Base-by-base conservation (phyloP, 805 yeast species). In the Yamadazyma olivae region DNA sequence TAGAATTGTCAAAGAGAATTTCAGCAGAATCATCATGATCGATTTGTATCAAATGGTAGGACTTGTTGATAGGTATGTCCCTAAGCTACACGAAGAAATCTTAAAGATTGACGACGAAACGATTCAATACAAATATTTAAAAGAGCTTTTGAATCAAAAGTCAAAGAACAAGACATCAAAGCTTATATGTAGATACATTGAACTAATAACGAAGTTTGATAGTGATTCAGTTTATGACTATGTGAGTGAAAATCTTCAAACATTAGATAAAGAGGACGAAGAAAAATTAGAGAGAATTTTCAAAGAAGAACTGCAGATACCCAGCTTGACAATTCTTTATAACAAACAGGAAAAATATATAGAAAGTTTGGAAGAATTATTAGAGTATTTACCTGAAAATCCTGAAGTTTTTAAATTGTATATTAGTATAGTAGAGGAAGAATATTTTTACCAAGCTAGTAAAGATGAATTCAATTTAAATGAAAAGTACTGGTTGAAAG, bases 71-170 rank as follows among this genome's bases (percentile, higher is more conserved):
- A 48, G 46, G 12, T 54, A 63, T 43, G 49, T 58, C 32, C 75
- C 75, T 0, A 39, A 45, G 1, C 40, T 77, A 24, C 77, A 75
- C 46, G 31, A 39, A 1, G 56, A 60, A 32, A 56, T 68, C 1
- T 46, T 75, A 23, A 37, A 48, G 2, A 42, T 64, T 17, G 33
- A 55, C 8, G 61, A 56, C 30, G 36, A 27, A 0, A 13, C 22
- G 6, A 18, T 57, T 9, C 53, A 54, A 23, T 70, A 42, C 40
- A 37, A 47, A 19, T 74, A 71, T 42, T 32, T 36, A 26, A 15
- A 9, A 8, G 25, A 31, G 13, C 6, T 36, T 4, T 17, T 7
- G n/a, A 20, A 15, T 17, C 19, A 14, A 14, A 22, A 20, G 8
- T 8, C 14, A 17, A 13, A 23, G 13, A 16, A 17, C 8, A 15